Base-by-base conservation (phyloP, 306 rosid species). In the Pachyrhizus erosus region DNA sequence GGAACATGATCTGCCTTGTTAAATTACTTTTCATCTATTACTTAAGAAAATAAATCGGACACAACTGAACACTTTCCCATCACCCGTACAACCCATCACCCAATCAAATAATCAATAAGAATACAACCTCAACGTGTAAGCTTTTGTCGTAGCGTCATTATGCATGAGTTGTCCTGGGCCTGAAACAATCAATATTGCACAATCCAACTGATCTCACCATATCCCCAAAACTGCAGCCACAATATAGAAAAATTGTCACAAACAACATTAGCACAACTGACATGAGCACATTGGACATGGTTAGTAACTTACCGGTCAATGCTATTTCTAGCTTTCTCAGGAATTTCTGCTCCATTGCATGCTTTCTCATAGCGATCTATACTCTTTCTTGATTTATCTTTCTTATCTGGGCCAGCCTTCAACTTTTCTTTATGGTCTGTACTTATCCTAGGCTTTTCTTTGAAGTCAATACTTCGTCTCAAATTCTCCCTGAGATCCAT, bases 101-200 rank as follows among this genome's bases (percentile, higher is more conserved):
- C 90, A 89, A 94, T 88, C 82, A 89, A 88, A 84, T 80, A 89
- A 86, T 81, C 81, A 73, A 60, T 55, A 51, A 51, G 49, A 82
- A 82, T 49, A 78, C 74, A 79, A 82, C 81, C 90, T 82, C 85
- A 17, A 51, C 43, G 69, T 57, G 69, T 64, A 37, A 57, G 82
- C 77, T 43, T 46, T 5, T 26, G 18, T 26, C 18, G 24, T 24
- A 29, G 9, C 62, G 77, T 80, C 72, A 78, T 80, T 87, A 93
- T 52, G 89, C 85, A 40, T 84, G 87, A 27, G 97, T 90, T 4
- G 93, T 84, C 0, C 91, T 87, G 46, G 98, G 97, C 88, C 86
- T 92, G 89, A 96, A 96, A 85, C 99, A 96, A 87, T 87, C 96
- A 76, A 96, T 96, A 70, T 93, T 93, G 98, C 97, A 92, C 54